Evolutionary conservation across 2,329 filamentous ascomycete genomes (phyloP), one percentile per base, ranked within the genome.

Genomic region (Salinomyces thailandicus): DNA sequence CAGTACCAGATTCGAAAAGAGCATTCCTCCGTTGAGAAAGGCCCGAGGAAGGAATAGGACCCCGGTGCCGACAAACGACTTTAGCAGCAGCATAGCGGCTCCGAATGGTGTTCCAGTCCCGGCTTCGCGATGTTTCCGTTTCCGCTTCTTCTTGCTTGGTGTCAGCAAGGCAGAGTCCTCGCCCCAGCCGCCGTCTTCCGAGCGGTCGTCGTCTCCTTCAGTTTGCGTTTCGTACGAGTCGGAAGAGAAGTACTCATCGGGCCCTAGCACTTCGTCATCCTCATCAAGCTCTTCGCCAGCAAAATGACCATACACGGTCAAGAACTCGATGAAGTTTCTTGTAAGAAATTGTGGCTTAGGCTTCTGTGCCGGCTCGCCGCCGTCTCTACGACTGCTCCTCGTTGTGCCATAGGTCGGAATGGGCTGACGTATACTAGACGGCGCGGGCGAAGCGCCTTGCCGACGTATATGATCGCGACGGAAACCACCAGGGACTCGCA

Each of bases 51-150:
- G 67, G 65, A 96, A 96, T 12, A 96, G 69, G 6, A 96, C 89
- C 38, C 89, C 89, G 0, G 91, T 98, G 14, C 93, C 91, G 32
- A 98, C 91, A 56, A 98, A 98, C 0, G 89, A 96, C 67, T 98
- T 98, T 47, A 98, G 76, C 28, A 98, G 69, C 36, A 98, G 71
- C 49, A 95, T 62, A 8, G 83, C 79, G 7, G 91, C 89, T 43
- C 82, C 84, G 45, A 77, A 79, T 3, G 83, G 78, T 33, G 76
- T 81, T 50, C 85, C 87, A 36, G 79, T 86, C 26, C 87, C 85
- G 42, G 77, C 75, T 35, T 78, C 74, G 28, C 84, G 79, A 35
- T 75, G 69, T 66, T 85, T 89, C 55, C 85, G 79, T 62, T 78
- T 80, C 53, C 85, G 75, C 62, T 76, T 81, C 41, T 79, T 75